Evolutionary conservation across 768 basidiomycete species (phyloP), one percentile per base, ranked within the genome.

Genomic region (Russula abietina): DNA sequence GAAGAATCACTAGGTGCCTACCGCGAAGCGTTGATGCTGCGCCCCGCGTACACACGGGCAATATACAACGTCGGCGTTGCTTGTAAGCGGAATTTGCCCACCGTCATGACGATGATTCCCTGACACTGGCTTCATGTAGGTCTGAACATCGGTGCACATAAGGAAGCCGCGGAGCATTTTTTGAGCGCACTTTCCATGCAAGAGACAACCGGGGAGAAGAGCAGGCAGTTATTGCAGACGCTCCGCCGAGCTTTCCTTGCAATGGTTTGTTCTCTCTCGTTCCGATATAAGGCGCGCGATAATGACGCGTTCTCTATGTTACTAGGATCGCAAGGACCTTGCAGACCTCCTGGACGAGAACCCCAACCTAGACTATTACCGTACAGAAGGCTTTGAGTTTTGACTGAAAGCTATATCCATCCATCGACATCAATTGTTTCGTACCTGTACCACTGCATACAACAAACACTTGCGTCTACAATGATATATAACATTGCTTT

Each of bases 21-120:
- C 72, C 81, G 90, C 62, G 86, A 94, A 72, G 97, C 97, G 0
- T 80, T 99, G 28, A 87, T 85, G 69, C 76, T 98, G 52, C 84
- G 93, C 43, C 97, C 97, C 30, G 95, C 93, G 0, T 99, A 97
- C 73, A 98, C 97, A 1, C 86, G 97, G 12, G 97, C 95, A 11
- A 91, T 98, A 26, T 98, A 96, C 72, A 99, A 99, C 70, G 91
- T 99, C 39, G 97, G 95, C 49, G 97, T 99, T 30, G 94, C 95
- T 24, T 99, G 94, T 94, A 70, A 69, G 91, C 83, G 4, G 8
- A 33, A 38, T 24, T 4, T 52, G 0, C n/a, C 32, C 49, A 57
- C 56, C 5, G 17, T 22, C 30, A 36, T 41, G 17, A 32, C 30
- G 53, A 36, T 36, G 36, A 36, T 45, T 24, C 66, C n/a, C 26